Conservation (phyloP, 73 alveolate genomes). For the Strombidium stylifer region DNA sequence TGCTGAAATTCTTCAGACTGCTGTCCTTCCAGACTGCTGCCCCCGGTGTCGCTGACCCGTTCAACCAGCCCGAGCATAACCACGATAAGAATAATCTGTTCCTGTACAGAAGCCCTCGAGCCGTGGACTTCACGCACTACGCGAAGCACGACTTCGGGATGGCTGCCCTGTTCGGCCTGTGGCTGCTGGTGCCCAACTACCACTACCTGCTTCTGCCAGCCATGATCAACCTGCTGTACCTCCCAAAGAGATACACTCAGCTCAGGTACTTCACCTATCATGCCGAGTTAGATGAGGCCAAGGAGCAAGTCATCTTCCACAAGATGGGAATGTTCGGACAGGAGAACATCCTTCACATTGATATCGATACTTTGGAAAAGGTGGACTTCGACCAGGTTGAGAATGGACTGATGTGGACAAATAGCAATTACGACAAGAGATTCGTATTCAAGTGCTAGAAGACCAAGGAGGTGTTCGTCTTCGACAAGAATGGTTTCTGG, state of each 20-base stretch:
- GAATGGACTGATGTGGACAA: slow-evolving; percentile 2
- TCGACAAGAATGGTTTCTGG: slow-evolving; percentile 49
- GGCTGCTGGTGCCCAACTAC: neutral
- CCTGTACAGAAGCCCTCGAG: slow-evolving; percentile 38
- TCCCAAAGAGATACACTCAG: slow-evolving; percentile 7
- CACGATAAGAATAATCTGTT: slow-evolving; percentile 31
- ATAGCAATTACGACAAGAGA: slow-evolving; percentile 2
- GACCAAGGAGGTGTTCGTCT: slow-evolving; percentile 38
- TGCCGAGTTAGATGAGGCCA: slow-evolving; percentile 54
- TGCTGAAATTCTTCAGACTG: neutral
- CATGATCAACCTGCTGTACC: neutral
- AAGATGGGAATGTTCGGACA: slow-evolving; percentile 30
- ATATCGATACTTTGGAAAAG: slow-evolving; percentile 42
- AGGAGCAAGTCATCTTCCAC: slow-evolving; percentile 57
- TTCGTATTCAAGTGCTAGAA: slow-evolving; percentile 36
- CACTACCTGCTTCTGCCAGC: neutral
- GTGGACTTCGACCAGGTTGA: slow-evolving; percentile 13
- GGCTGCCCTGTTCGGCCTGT: neutral
- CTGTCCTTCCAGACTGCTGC: slow-evolving; percentile 7
- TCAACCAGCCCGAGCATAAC: slow-evolving; percentile 4
- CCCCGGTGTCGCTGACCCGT: neutral
- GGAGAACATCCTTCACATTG: slow-evolving; percentile 9
- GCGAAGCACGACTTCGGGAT: slow-evolving; percentile 1
- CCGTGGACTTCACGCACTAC: slow-evolving; percentile 2
- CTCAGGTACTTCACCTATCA: slow-evolving; percentile 17